Conservation (phyloP, 345 rosid genomes). For the Orychophragmus violaceus region DNA sequence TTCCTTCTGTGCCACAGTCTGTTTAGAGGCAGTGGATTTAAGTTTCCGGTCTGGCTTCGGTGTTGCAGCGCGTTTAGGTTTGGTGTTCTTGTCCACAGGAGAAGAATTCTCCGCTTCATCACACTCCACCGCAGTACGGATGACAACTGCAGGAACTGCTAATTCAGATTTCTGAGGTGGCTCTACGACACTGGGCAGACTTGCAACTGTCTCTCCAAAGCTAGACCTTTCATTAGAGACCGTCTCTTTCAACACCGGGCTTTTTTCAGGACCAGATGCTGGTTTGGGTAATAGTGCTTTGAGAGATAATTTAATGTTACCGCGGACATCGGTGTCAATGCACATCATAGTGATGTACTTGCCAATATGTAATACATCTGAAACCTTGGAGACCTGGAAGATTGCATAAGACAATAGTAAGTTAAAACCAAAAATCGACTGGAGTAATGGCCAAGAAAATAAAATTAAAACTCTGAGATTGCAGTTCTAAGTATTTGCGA, state of each 20-base stretch:
- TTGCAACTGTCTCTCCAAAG: conserved; percentile 39
- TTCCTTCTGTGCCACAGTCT: not conserved
- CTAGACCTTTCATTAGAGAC: conserved; percentile 35
- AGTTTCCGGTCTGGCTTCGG: conserved; percentile 14
- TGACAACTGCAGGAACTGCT: conserved; percentile 50
- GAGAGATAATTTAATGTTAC: conserved; percentile 85
- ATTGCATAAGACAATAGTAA: conserved; percentile 6
- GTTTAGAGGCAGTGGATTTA: conserved; percentile 30
- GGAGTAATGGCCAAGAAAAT: not conserved
- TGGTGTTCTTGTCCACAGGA: conserved; percentile 28
- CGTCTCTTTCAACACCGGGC: conserved; percentile 28
- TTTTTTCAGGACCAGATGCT: conserved; percentile 14
- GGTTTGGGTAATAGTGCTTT: conserved; percentile 49
- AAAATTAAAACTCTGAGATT: not conserved
- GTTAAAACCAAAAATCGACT: not conserved
- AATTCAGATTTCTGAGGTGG: conserved; percentile 36
- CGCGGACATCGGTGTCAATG: conserved; percentile 91
- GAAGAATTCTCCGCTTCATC: conserved; percentile 63
- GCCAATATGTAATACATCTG: conserved; percentile 73
- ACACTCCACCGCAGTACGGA: conserved; percentile 85
- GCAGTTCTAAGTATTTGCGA: not conserved
- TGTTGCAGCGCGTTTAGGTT: not conserved
- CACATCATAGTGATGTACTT: conserved; percentile 77
- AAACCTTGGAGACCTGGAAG: conserved; percentile 67
- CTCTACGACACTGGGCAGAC: conserved; percentile 32